Conservation (phyloP, 2,329 filamentous ascomycete species). For the Claviceps citrina region DNA sequence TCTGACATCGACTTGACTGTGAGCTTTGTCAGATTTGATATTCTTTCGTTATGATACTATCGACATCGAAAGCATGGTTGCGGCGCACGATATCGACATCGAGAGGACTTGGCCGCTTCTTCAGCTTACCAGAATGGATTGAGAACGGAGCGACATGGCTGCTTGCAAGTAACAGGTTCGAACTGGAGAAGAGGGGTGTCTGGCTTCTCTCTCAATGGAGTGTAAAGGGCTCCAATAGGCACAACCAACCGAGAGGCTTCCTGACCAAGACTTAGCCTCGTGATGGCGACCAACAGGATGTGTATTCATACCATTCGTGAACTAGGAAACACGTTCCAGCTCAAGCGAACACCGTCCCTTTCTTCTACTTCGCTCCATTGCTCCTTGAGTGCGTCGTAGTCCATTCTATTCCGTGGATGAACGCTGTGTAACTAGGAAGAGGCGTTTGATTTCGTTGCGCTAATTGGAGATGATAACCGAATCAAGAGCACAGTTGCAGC, state of each 20-base stretch:
- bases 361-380: conserved; percentile 96
- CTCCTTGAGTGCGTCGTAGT: conserved; percentile 86
- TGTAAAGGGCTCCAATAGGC: conserved; percentile 91
- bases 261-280: conserved; percentile 25
- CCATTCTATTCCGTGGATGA: conserved; percentile 46
- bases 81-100: neutral
- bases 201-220: conserved; percentile 84
- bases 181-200: conserved; percentile 83
- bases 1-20: conserved; percentile 67
- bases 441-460: too few relatives aligned
- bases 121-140: conserved; percentile 80
- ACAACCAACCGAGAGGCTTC: conserved; percentile 91
- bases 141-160: conserved; percentile 84
- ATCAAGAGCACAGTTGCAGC: neutral
- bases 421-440: too few relatives aligned
- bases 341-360: conserved; percentile 84
- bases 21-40: conserved; percentile 9
- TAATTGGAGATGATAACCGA: neutral
- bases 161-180: conserved; percentile 92
- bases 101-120: neutral
- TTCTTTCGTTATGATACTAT: neutral
- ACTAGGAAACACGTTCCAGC: conserved; percentile 98
- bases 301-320: conserved; percentile 69
- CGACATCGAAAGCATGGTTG: neutral
- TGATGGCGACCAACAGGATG: neutral